Evolutionary conservation across 228 moss, liverwort and hornwort genomes (phyloP).

Genomic region (Sphagnum magellanicum): DNA sequence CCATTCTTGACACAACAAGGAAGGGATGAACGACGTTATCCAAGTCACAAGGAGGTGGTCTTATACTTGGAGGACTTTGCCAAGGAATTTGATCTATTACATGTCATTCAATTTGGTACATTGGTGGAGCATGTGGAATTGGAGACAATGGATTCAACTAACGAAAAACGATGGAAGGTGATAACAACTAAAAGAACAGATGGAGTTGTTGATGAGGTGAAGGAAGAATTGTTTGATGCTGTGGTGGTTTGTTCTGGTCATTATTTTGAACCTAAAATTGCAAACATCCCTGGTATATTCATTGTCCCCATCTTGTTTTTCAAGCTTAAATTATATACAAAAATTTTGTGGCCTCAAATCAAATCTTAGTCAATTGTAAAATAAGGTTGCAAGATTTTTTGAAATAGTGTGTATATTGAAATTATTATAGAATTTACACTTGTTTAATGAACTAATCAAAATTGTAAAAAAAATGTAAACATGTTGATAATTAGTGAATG

Average conservation of each 20-base stretch:
- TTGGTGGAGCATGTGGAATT: slow-evolving; percentile 22
- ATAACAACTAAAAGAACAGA: slow-evolving; percentile 1
- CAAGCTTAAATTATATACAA: too few species aligned
- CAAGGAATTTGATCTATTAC: slow-evolving; percentile 6
- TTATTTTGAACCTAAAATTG: slow-evolving; percentile 26
- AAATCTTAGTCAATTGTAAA: too few species aligned
- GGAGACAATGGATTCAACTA: neutral
- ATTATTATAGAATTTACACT: too few species aligned
- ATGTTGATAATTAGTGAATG: too few species aligned
- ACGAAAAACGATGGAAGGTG: slow-evolving; percentile 12
- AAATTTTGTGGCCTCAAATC: too few species aligned
- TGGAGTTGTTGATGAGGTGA: neutral
- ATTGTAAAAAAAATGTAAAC: too few species aligned
- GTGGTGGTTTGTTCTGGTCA: slow-evolving; percentile 47
- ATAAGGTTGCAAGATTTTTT: too few species aligned
- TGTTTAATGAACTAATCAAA: too few species aligned
- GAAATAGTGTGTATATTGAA: too few species aligned
- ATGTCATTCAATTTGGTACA: slow-evolving; percentile 17
- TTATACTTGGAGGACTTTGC: slow-evolving; percentile 30
- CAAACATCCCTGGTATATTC: slow-evolving; percentile 25
- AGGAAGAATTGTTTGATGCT: slow-evolving; percentile 29
- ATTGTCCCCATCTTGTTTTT: neutral
- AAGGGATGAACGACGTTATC: slow-evolving; percentile 22
- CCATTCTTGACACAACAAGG: slow-evolving; percentile 24
- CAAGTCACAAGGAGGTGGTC: slow-evolving; percentile 21